phyloP scores from a whole-genome alignment of 495 filamentous ascomycete species.

The Aspergillus ellipticus region DNA sequence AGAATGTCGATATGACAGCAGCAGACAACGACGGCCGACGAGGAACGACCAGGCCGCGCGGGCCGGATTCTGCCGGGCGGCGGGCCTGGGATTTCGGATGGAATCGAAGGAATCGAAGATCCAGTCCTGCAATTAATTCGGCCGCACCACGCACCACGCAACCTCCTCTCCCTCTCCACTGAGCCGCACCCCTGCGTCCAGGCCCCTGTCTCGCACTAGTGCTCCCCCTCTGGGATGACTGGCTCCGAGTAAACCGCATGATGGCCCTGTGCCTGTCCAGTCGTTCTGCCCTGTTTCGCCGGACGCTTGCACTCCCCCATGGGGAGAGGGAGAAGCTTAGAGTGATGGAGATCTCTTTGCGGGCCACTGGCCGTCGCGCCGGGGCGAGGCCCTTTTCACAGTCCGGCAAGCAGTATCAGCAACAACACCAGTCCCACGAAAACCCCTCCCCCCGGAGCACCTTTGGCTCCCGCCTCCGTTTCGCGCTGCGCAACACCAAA shows the following conservation, averaged over 20 bases:
- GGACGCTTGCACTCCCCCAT: conserved; percentile 25
- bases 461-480: conserved; percentile 59
- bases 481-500: conserved; percentile 67
- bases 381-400: conserved; percentile 41
- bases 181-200: not conserved
- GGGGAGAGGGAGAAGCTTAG: conserved; percentile 28
- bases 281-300: conserved; percentile 26
- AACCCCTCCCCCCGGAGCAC: conserved; percentile 44
- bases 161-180: conserved; percentile 1
- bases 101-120: not conserved
- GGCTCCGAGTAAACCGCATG: conserved; percentile 31
- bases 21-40: no score
- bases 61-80: conserved; percentile 27
- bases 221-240: conserved; percentile 16
- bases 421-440: conserved; percentile 31
- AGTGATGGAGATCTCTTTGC: conserved; percentile 39
- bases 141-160: not conserved
- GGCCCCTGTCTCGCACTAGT: not conserved
- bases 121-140: no score
- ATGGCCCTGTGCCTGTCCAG: conserved; percentile 40
- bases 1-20: no score
- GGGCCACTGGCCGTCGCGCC: conserved; percentile 34
- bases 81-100: not conserved
- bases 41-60: no score
- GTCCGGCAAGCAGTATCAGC: conserved; percentile 33